phyloP scores from a whole-genome alignment of 176 grass and related monocot genomes.

The Echinochloa phyllopogon region DNA sequence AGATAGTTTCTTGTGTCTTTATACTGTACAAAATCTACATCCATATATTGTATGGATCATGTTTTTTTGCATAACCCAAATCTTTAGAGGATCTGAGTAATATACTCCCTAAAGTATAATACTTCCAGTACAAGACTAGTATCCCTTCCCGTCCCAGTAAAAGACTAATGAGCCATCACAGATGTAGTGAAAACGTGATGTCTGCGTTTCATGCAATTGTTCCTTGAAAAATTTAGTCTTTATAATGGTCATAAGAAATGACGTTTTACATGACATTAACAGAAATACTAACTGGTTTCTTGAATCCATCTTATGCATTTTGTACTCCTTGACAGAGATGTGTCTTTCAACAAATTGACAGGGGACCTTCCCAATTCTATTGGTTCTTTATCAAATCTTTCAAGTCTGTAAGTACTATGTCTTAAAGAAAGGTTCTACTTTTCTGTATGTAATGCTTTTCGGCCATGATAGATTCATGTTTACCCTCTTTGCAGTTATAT shows the following conservation, averaged over 20 bases:
- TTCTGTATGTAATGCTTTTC: conserved; percentile 37
- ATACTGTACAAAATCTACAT: neutral
- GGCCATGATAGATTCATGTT: conserved; percentile 35
- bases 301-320: conserved; percentile 55
- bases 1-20: neutral
- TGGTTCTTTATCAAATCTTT: conserved; percentile 81
- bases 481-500: conserved; percentile 74
- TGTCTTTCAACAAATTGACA: conserved; percentile 92
- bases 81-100: neutral
- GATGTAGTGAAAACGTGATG: neutral
- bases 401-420: conserved; percentile 80
- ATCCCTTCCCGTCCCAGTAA: neutral
- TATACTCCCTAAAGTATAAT: neutral
- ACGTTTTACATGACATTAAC: neutral
- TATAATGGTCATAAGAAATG: conserved; percentile 13
- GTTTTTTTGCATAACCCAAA: neutral
- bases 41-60: neutral
- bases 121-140: neutral
- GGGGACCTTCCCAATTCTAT: conserved; percentile 91
- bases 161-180: neutral
- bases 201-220: conserved; percentile 4
- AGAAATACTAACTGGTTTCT: conserved; percentile 34
- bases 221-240: neutral
- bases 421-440: neutral
- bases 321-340: conserved; percentile 68